Evolutionary conservation across 768 basidiomycete species (phyloP), one percentile per base, ranked within the genome.

Genomic region (Boletus rubropictus): DNA sequence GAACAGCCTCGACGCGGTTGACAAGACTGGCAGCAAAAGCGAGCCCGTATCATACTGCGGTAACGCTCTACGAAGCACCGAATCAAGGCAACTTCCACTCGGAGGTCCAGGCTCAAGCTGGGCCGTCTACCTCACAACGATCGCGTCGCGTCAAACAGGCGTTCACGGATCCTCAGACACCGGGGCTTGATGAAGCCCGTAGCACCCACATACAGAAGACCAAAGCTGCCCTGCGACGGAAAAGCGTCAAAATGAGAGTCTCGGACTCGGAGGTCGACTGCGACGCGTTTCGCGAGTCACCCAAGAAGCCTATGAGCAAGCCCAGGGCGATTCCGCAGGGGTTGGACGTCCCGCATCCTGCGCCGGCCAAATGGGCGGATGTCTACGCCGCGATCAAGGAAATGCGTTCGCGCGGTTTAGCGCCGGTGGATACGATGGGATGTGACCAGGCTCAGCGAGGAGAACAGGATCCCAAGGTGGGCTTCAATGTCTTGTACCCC

Each of bases 401-500:
- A 42, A 93, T 93, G 89, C 77, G 89, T 17, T 69, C 80, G 17
- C 71, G 71, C 10, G 77, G 84, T 20, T 69, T 78, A 0, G 93
- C 94, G 0, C 92, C 95, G 0, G 95, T 96, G 1, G 95, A 98
- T 59, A 88, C 84, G 0, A 89, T 93, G 89, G 90, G 91, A 1
- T 90, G 90, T 56, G 81, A 87, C 40, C 76, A 75, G 46, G 84
- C 85, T 0, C 82, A 88, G 49, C 57, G 59, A 41, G 73, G 76
- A 35, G 86, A 87, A 56, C 65, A 58, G 7, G 80, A 86, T 40
- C 84, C 84, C 8, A 82, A 79, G 74, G 89, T 86, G 41, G 22
- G 63, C 35, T 22, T 35, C 7, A 4, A 18, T 14, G 27, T 20
- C 31, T 63, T 54, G 29, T 41, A 1, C 4, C 3, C 12, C 17